A percentile compares a stretch with the other conserved stretches of the same genome.
Evolutionary conservation across 495 filamentous ascomycete genomes (phyloP).

Genomic region (Hypoxylon fuscum): DNA sequence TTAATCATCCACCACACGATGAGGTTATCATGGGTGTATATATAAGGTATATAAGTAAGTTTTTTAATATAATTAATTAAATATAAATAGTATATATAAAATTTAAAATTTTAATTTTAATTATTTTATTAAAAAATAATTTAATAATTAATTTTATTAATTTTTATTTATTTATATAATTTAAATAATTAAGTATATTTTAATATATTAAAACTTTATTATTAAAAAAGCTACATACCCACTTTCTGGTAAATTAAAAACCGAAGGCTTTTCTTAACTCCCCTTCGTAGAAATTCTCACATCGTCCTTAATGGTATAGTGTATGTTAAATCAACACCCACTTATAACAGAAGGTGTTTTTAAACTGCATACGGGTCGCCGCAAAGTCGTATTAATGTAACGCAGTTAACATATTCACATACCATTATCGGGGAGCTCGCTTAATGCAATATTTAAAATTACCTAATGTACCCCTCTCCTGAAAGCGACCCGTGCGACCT

Average conservation of each 20-base stretch:
- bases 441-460: not conserved
- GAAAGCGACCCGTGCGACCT: not conserved
- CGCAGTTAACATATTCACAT: not conserved
- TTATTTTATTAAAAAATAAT: no score
- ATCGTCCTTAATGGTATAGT: not conserved
- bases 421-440: not conserved
- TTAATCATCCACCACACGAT: no score
- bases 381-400: constrained; percentile 1
- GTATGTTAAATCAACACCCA: constrained; percentile 8
- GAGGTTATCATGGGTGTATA: no score
- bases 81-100: no score
- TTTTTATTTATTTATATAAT: no score
- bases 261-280: not conserved
- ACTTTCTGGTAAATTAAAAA: not conserved
- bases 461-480: not conserved
- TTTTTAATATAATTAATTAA: no score
- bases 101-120: no score
- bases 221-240: not conserved
- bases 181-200: no score
- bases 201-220: no score
- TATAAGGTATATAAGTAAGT: no score
- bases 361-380: constrained; percentile 6
- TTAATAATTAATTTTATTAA: no score
- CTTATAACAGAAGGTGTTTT: constrained; percentile 1
- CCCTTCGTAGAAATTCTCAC: not conserved